Conservation (phyloP, 371 early-diverging fungal genomes). For the Phascolomyces articulosus region DNA sequence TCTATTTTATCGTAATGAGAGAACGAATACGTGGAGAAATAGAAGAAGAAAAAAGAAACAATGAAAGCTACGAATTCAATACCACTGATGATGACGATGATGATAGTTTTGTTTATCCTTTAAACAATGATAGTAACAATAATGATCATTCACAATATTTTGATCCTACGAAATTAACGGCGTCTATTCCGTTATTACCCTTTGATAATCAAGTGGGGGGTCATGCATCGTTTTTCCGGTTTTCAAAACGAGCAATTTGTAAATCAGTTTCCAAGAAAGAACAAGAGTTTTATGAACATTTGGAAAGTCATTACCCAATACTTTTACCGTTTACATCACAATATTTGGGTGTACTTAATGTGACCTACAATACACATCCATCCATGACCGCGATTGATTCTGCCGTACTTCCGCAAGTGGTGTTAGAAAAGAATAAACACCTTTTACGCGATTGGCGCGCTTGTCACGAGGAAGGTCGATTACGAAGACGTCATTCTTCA, state of each 20-base stretch:
- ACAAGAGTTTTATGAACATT: slow-evolving; percentile 85
- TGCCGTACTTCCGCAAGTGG: slow-evolving; percentile 68
- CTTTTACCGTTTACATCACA: slow-evolving; percentile 86
- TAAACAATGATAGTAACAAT: too few relatives aligned
- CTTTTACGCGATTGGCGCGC: slow-evolving; percentile 58
- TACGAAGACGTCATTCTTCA: slow-evolving; percentile 15
- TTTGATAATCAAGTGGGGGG: slow-evolving; percentile 54
- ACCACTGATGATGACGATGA: neutral
- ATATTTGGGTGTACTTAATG: slow-evolving; percentile 93
- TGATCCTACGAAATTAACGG: slow-evolving; percentile 62
- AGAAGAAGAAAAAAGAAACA: neutral
- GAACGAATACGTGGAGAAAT: slow-evolving; percentile 5
- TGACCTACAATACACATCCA: slow-evolving; percentile 67
- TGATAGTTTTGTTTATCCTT: neutral
- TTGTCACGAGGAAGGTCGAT: slow-evolving; percentile 16
- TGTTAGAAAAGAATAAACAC: slow-evolving; percentile 81
- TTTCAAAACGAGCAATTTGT: slow-evolving; percentile 50
- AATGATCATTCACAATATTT: slow-evolving; percentile 19
- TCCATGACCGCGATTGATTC: neutral
- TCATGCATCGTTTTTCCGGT: slow-evolving; percentile 49
- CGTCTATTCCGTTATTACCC: slow-evolving; percentile 55
- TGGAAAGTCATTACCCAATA: slow-evolving; percentile 79
- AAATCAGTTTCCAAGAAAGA: slow-evolving; percentile 79
- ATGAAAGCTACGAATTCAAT: neutral
- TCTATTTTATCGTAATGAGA: neutral